These are phyloP conservation scores for Aspergillus sp. DNA, from an alignment of 2,329 filamentous ascomycete species.

Conservation along the genomic window DNA sequence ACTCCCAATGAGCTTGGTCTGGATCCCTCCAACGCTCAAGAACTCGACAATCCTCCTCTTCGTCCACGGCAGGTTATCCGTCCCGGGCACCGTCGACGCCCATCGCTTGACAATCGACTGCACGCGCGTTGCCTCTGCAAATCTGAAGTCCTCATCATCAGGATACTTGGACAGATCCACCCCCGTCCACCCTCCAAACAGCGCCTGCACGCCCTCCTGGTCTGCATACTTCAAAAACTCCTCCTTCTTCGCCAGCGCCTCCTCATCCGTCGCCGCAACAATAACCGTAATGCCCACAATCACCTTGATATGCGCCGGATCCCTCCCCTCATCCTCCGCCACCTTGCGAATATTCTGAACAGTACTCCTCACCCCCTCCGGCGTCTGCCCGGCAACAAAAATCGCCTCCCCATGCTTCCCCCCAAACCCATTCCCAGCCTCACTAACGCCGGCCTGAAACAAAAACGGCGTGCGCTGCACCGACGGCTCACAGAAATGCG, in stretches of 20 bases:
- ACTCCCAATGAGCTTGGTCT: constrained; percentile 37
- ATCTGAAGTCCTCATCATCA: constrained; percentile 49
- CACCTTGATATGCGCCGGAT: constrained; percentile 44
- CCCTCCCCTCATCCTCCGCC: constrained; percentile 39
- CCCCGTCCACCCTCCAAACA: constrained; percentile 51
- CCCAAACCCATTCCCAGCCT: constrained; percentile 48
- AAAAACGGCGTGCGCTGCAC: constrained; percentile 50
- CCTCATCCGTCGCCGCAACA: constrained; percentile 46
- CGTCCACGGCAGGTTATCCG: constrained; percentile 40
- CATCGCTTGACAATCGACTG: constrained; percentile 47
- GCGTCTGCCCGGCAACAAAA: constrained; percentile 47
- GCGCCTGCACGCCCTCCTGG: constrained; percentile 43
- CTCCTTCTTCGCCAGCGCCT: constrained; percentile 44
- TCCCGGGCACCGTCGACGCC: constrained; percentile 45
- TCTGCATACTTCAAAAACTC: constrained; percentile 46
- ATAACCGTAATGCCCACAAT: constrained; percentile 46
- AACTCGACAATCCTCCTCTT: constrained; percentile 38
- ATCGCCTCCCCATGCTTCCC: constrained; percentile 48
- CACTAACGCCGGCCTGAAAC: constrained; percentile 49
- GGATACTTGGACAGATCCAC: constrained; percentile 44
- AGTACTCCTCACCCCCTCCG: constrained; percentile 41
- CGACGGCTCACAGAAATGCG: constrained; percentile 47
- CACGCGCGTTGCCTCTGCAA: constrained; percentile 42
- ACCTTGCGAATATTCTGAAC: constrained; percentile 44
- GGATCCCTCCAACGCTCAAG: constrained; percentile 34